Conservation (phyloP, 805 yeast species). For the Candida arabinofermentans region DNA sequence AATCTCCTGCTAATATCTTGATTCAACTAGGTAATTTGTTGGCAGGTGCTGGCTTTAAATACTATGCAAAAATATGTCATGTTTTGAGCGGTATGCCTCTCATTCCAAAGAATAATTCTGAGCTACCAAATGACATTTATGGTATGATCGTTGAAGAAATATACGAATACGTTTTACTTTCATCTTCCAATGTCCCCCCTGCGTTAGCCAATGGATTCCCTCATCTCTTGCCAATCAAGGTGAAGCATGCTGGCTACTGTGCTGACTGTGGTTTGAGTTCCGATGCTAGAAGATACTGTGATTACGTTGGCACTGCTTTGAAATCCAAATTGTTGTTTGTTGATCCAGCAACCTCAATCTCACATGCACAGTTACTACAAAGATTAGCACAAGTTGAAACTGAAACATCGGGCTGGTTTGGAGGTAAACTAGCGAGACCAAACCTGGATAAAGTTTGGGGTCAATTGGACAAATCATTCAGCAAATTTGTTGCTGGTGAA, state of each 20-base stretch:
- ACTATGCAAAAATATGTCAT: slow-evolving; percentile 38
- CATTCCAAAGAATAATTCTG: slow-evolving; percentile 16
- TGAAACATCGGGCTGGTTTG: slow-evolving; percentile 63
- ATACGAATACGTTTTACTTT: slow-evolving; percentile 51
- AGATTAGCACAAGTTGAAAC: slow-evolving; percentile 41
- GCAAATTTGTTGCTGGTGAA: slow-evolving; percentile 83
- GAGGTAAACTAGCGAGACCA: slow-evolving; percentile 39
- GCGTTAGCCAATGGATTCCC: slow-evolving; percentile 34
- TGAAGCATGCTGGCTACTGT: slow-evolving; percentile 63
- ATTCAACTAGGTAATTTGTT: slow-evolving; percentile 34
- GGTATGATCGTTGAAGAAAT: slow-evolving; percentile 59
- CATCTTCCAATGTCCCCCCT: slow-evolving; percentile 32
- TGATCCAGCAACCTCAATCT: slow-evolving; percentile 31
- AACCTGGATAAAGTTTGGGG: slow-evolving; percentile 77
- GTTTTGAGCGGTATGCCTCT: slow-evolving; percentile 30
- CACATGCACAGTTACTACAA: slow-evolving; percentile 37
- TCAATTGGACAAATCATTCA: slow-evolving; percentile 74
- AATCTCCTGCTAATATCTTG: slow-evolving; percentile 21
- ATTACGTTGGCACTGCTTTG: slow-evolving; percentile 38
- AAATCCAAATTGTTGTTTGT: slow-evolving; percentile 35
- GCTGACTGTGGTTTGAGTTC: slow-evolving; percentile 60
- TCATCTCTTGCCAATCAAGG: slow-evolving; percentile 55
- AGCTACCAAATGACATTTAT: slow-evolving; percentile 34
- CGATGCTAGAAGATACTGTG: slow-evolving; percentile 64
- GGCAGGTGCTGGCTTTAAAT: slow-evolving; percentile 31